Base-by-base conservation (phyloP, 2,329 filamentous ascomycete species). In the Penicillium janthinellum region DNA sequence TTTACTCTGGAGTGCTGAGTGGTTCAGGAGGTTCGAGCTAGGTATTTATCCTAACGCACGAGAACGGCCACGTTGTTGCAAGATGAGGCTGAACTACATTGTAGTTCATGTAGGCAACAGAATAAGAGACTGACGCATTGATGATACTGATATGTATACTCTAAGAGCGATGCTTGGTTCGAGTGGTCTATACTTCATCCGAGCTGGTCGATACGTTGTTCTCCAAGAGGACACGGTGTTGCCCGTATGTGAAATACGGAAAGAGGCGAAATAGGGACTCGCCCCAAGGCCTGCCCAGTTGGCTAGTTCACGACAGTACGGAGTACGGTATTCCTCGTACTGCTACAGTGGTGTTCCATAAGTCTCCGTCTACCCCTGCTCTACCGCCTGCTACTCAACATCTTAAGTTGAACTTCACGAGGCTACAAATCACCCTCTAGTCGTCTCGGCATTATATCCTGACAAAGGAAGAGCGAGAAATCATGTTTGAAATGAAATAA, bases 161-260 rank as follows among this genome's bases (percentile, higher is more conserved):
- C n/a, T 17, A 0, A 14, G 5, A 12, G 28, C 15, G 12, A 35
- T n/a, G 15, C 14, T 31, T 11, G 17, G 22, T 22, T 14, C 28
- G 6, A 8, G 28, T 31, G 25, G 44, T 47, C 11, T 49, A 20
- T 49, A 49, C 28, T 49, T 49, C 15, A 12, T 28, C 38, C 28
- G 15, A 51, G n/a, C 4, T 39, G 49, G 28, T 45, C 25, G 28
- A 37, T 22, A 41, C 3, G 14, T 17, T 6, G 3, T 4, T 35
- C 52, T 38, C 31, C 5, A 51, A 61, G 55, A 65, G 63, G 63
- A 64, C 63, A 65, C 63, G 28, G 61, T 65, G 63, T 64, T 55
- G 54, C 49, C 56, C 56, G 64, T 64, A 62, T 49, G 35, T 28
- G 53, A 48, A 62, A 58, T 66, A 64, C 64, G 54, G 51, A 52